Base-by-base conservation (phyloP, 2,329 filamentous ascomycete species). In the Sporothrix phasma region DNA sequence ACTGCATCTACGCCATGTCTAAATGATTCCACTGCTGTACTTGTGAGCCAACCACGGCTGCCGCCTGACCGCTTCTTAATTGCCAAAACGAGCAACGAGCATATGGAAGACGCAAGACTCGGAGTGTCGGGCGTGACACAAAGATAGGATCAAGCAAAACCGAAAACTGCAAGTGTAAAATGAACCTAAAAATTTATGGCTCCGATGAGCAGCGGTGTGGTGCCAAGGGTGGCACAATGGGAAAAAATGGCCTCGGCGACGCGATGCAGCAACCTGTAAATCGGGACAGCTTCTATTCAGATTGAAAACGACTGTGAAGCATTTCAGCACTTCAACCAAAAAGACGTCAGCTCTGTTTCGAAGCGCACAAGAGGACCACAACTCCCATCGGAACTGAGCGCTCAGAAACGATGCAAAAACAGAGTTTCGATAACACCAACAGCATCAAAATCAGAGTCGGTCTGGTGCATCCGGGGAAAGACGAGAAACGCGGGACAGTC, bases 381-480 rank as follows among this genome's bases (percentile, higher is more conserved):
- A 51, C 47, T 31, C 26, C n/a, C n/a, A n/a, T n/a, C n/a, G n/a
- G n/a, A n/a, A n/a, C n/a, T n/a, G n/a, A n/a, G n/a, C n/a, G n/a
- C n/a, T n/a, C n/a, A n/a, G n/a, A n/a, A n/a, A n/a, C n/a, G n/a
- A n/a, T n/a, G n/a, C n/a, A n/a, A n/a, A n/a, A n/a, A n/a, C n/a
- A n/a, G n/a, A n/a, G n/a, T n/a, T n/a, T n/a, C n/a, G n/a, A n/a
- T n/a, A n/a, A n/a, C n/a, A n/a, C n/a, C n/a, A n/a, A n/a, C n/a
- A n/a, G n/a, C n/a, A n/a, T n/a, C n/a, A n/a, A n/a, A n/a, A n/a
- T n/a, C n/a, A n/a, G n/a, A 43, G 37, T 56, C 67, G 61, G 67
- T 73, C 76, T 62, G 70, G 88, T 86, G 58, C 31, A 49, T 56
- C 51, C 62, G 61, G 61, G 10, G 10, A 58, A 24, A 17, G n/a